A percentile compares a stretch with the other conserved stretches of the same genome.
Evolutionary conservation across 73 alveolate genomes (phyloP).

Genomic region (Effrenium voratum): DNA sequence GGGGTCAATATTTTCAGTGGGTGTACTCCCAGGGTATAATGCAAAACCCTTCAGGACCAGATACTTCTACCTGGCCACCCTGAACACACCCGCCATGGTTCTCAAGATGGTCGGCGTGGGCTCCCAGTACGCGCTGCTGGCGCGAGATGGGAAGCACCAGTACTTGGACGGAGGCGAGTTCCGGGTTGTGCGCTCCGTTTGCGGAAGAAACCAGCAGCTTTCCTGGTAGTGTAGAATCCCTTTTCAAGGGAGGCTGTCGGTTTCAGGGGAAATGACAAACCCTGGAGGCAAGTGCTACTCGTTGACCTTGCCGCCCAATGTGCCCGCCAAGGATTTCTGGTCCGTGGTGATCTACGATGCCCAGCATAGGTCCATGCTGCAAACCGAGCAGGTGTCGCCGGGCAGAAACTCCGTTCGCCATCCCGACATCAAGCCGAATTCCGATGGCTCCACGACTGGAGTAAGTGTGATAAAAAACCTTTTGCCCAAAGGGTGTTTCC

Average conservation of each 20-base stretch:
- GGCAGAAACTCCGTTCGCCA: constrained; percentile 48
- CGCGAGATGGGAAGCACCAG: constrained; percentile 40
- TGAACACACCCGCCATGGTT: constrained; percentile 74
- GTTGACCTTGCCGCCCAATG: constrained; percentile 71
- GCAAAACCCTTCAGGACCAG: background rate
- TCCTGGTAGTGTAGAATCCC: too few relatives aligned
- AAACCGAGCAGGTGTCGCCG: constrained; percentile 44
- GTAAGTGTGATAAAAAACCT: too few relatives aligned
- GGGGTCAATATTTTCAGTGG: too few relatives aligned
- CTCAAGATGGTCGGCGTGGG: constrained; percentile 66
- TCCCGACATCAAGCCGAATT: constrained; percentile 44
- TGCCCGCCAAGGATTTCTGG: constrained; percentile 47
- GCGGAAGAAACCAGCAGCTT: too few relatives aligned
- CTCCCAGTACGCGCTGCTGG: constrained; percentile 19
- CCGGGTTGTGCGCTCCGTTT: too few relatives aligned
- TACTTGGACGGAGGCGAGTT: constrained; percentile 81
- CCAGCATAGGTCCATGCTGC: constrained; percentile 35
- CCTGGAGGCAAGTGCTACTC: constrained; percentile 52
- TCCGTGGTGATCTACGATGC: constrained; percentile 39
- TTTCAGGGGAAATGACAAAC: too few relatives aligned
- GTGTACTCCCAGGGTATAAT: too few relatives aligned
- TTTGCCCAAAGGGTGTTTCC: too few relatives aligned
- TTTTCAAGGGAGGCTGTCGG: too few relatives aligned
- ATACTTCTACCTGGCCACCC: constrained; percentile 50
- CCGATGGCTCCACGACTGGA: constrained; percentile 50